Evolutionary conservation across 805 yeast species (phyloP).

Genomic region (Sugiyamaella smithiae): DNA sequence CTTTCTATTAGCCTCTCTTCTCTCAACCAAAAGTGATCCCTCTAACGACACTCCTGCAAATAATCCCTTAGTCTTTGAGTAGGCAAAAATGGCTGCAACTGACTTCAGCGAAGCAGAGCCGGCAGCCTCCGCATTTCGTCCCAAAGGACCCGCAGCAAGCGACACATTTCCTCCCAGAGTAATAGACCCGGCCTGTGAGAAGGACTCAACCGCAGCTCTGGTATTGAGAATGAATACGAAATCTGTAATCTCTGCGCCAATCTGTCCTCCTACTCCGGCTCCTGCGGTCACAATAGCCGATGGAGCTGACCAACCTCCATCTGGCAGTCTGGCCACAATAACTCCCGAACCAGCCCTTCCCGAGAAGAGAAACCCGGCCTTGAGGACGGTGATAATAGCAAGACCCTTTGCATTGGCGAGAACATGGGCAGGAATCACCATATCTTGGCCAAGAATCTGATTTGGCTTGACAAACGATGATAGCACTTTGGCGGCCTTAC

Average conservation of each 20-base stretch:
- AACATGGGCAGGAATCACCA: slow-evolving; percentile 83
- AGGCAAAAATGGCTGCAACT: slow-evolving; percentile 88
- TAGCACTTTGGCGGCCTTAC: slow-evolving; percentile 90
- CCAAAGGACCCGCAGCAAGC: slow-evolving; percentile 96
- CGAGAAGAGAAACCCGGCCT: slow-evolving; percentile 93
- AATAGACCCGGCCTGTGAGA: slow-evolving; percentile 90
- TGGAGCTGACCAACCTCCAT: slow-evolving; percentile 97
- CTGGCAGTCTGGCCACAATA: slow-evolving; percentile 88
- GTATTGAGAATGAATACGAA: slow-evolving; percentile 90
- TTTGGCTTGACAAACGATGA: slow-evolving; percentile 92
- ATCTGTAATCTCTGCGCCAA: slow-evolving; percentile 95
- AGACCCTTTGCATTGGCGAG: slow-evolving; percentile 88
- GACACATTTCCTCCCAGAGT: slow-evolving; percentile 94
- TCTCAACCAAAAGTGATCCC: slow-evolving; percentile 94
- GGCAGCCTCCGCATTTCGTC: slow-evolving; percentile 96
- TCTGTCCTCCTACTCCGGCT: slow-evolving; percentile 98
- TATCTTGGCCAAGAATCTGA: slow-evolving; percentile 84
- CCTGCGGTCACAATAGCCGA: slow-evolving; percentile 95
- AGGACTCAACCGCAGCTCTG: slow-evolving; percentile 84
- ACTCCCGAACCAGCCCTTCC: slow-evolving; percentile 98
- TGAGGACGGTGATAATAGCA: slow-evolving; percentile 87
- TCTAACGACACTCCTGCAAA: slow-evolving; percentile 97
- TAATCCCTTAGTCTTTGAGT: slow-evolving; percentile 93
- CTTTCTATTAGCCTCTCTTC: slow-evolving; percentile 95
- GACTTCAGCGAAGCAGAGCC: slow-evolving; percentile 86